Percentiles rank a stretch among this genome's conserved stretches.
Conservation (phyloP, 495 filamentous ascomycete species). For the Penicillium dipodomyicola region DNA sequence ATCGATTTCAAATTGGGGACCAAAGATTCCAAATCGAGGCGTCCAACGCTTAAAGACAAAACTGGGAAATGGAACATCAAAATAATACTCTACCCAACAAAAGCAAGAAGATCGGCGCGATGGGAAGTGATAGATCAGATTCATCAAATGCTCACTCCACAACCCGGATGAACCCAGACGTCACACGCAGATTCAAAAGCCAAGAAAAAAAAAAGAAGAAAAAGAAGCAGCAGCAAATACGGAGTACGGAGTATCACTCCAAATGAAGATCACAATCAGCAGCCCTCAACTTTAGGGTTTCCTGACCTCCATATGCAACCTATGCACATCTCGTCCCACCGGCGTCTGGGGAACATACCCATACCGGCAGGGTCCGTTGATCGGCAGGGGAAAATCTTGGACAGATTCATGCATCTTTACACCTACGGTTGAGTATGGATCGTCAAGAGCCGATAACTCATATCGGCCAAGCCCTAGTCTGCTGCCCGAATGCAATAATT, state of each 20-base stretch:
- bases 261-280: not conserved
- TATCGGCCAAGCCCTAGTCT: not conserved
- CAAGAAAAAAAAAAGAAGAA: not conserved
- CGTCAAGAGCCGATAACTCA: not conserved
- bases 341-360: constrained; percentile 2
- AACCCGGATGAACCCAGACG: not conserved
- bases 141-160: not conserved
- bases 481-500: constrained; percentile 7
- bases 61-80: not conserved
- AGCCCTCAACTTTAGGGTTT: not conserved
- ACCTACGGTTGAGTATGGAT: not conserved
- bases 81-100: not conserved
- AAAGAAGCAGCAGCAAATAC: not conserved
- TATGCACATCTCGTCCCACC: not conserved
- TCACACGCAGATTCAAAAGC: constrained; percentile 5
- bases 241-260: no score
- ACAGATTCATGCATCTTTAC: not conserved
- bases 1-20: not conserved
- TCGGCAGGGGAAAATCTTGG: not conserved
- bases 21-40: not conserved
- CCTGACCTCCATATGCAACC: not conserved
- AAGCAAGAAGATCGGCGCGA: not conserved
- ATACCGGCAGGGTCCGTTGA: not conserved
- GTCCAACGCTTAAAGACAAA: not conserved
- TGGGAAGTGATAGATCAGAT: constrained; percentile 2